Percentiles rank a stretch among this genome's conserved stretches.
These are phyloP conservation scores for Catharanthus roseus DNA, from an alignment of 257 asterid species.

Conservation along the genomic window DNA sequence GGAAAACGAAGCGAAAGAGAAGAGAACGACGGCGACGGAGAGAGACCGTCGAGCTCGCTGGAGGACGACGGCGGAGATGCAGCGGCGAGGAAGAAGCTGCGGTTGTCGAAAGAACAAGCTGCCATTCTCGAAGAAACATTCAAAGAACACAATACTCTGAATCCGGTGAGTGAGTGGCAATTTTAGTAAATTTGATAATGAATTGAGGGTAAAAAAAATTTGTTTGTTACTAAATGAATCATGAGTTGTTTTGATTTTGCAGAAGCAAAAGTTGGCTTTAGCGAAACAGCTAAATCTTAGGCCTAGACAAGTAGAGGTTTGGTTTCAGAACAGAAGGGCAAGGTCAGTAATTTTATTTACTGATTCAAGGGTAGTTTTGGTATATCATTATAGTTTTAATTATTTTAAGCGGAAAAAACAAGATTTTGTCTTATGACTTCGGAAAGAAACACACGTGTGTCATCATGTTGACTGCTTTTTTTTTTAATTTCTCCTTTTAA, in stretches of 20 bases:
- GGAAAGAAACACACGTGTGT: not conserved
- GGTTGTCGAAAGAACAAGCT: slow-evolving; percentile 91
- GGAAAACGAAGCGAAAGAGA: slow-evolving; percentile 91
- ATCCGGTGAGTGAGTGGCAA: slow-evolving; percentile 63
- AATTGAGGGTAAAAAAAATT: no score
- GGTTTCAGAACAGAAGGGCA: slow-evolving; percentile 99
- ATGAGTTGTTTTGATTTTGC: slow-evolving; percentile 17
- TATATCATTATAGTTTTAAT: not conserved
- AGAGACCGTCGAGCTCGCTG: slow-evolving; percentile 57
- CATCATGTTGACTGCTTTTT: not conserved
- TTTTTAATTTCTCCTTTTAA: no score
- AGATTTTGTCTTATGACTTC: not conserved
- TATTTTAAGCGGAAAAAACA: not conserved
- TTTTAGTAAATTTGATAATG: slow-evolving; percentile 1
- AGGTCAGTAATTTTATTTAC: slow-evolving; percentile 45
- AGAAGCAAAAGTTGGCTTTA: slow-evolving; percentile 90
- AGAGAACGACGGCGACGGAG: slow-evolving; percentile 72
- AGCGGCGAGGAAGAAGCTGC: slow-evolving; percentile 81
- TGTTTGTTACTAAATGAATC: slow-evolving; percentile 8
- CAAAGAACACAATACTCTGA: slow-evolving; percentile 83
- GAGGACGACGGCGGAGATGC: slow-evolving; percentile 85
- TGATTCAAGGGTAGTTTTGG: slow-evolving; percentile 31
- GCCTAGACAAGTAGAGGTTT: slow-evolving; percentile 96
- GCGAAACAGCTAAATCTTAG: slow-evolving; percentile 75
- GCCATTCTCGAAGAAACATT: slow-evolving; percentile 85